Evolutionary conservation across 768 basidiomycete species (phyloP).

Genomic region (Hemileccinum rubropunctum): DNA sequence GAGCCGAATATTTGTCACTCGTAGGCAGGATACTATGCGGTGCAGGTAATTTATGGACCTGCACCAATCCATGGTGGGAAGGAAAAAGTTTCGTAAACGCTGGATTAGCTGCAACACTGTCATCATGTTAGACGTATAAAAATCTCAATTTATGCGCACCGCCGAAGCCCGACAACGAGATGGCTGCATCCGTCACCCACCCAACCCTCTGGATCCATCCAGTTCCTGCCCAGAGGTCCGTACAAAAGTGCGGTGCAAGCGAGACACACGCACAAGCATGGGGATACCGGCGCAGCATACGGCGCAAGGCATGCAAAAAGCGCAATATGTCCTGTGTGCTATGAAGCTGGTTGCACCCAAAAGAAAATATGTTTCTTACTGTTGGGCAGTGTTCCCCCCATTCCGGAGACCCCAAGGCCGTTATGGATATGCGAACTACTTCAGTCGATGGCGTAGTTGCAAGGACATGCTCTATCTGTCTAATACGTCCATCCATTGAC

Average conservation of each 20-base stretch:
- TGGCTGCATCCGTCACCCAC: conserved; percentile 74
- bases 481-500: conserved; percentile 23
- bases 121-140: conserved; percentile 3
- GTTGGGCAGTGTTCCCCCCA: conserved; percentile 65
- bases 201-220: conserved; percentile 79
- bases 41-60: conserved; percentile 72
- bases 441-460: conserved; percentile 31
- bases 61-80: conserved; percentile 81
- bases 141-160: conserved; percentile 44
- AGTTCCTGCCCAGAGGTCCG: conserved; percentile 54
- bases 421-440: conserved; percentile 58
- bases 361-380: conserved; percentile 38
- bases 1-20: conserved; percentile 77
- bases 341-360: conserved; percentile 2
- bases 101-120: conserved; percentile 60
- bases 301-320: conserved; percentile 70
- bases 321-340: conserved; percentile 56
- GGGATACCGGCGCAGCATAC: conserved; percentile 53
- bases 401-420: conserved; percentile 55
- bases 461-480: conserved; percentile 29
- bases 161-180: conserved; percentile 76
- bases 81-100: conserved; percentile 72
- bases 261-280: conserved; percentile 66
- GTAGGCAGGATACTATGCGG: conserved; percentile 71
- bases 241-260: conserved; percentile 61